These are phyloP conservation scores for Aspergillus spinulosporus DNA, from an alignment of 2,329 filamentous ascomycete species.

Conservation along the genomic window DNA sequence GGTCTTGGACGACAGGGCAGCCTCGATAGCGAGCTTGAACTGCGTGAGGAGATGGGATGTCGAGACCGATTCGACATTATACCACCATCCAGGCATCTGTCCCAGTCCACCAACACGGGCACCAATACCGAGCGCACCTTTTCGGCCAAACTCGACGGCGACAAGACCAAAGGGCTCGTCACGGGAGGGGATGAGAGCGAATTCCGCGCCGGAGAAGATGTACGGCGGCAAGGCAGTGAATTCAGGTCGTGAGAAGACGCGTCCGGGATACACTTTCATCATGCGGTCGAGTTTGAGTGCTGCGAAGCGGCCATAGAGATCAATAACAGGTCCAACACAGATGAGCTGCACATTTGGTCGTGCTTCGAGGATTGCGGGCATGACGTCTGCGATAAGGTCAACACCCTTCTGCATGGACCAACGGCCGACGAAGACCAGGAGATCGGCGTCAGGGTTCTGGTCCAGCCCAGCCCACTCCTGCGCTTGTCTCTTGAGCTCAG, in stretches of 20 bases:
- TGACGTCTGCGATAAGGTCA: conserved; percentile 67
- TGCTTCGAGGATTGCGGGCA: conserved; percentile 62
- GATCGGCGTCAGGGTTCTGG: conserved; percentile 61
- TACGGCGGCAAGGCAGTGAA: conserved; percentile 66
- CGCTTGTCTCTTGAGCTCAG: conserved; percentile 59
- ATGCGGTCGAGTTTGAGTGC: conserved; percentile 64
- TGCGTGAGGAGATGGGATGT: conserved; percentile 64
- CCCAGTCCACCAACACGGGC: conserved; percentile 66
- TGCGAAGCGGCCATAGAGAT: conserved; percentile 67
- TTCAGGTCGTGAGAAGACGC: conserved; percentile 68
- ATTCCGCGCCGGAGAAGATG: conserved; percentile 69
- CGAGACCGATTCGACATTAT: conserved; percentile 65
- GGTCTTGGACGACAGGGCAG: conserved; percentile 58
- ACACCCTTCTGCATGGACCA: conserved; percentile 71
- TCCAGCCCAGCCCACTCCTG: conserved; percentile 68
- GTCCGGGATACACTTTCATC: conserved; percentile 65
- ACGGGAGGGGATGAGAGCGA: conserved; percentile 66
- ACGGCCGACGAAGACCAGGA: conserved; percentile 68
- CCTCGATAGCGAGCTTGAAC: conserved; percentile 63
- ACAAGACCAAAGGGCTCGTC: conserved; percentile 70
- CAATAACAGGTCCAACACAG: conserved; percentile 66
- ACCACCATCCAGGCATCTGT: conserved; percentile 74
- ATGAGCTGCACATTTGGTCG: conserved; percentile 63
- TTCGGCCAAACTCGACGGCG: conserved; percentile 68
- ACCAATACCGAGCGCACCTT: conserved; percentile 67